Percentiles rank a stretch among this genome's conserved stretches.
These are phyloP conservation scores for Cylindrodendrum hubeiense DNA, from an alignment of 2,329 filamentous ascomycete species.

Conservation along the genomic window DNA sequence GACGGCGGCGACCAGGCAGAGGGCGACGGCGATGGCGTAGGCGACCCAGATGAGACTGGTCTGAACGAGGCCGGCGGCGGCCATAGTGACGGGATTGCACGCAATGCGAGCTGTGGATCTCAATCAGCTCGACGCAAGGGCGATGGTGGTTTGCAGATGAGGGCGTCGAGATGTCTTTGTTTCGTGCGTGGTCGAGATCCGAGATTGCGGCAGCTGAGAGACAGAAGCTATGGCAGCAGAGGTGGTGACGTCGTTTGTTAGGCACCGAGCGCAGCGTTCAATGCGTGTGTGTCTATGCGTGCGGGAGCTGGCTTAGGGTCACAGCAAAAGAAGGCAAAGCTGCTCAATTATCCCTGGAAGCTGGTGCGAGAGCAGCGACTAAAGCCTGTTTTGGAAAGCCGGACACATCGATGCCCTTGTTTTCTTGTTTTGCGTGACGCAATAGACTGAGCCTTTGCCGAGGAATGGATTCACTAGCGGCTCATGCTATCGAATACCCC, in stretches of 20 bases:
- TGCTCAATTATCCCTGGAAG: slow-evolving; percentile 24
- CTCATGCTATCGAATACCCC: slow-evolving; percentile 5
- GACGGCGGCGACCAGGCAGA: slow-evolving; percentile 82
- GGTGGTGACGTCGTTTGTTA: slow-evolving; percentile 6
- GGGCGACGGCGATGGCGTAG: slow-evolving; percentile 84
- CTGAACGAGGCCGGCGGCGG: slow-evolving; percentile 76
- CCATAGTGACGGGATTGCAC: slow-evolving; percentile 46
- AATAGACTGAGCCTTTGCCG: slow-evolving; percentile 28
- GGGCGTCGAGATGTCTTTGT: not conserved
- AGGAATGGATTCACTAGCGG: slow-evolving; percentile 14
- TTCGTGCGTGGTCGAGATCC: slow-evolving; percentile 14
- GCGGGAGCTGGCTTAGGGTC: not conserved
- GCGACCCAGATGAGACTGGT: slow-evolving; percentile 94
- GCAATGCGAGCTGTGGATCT: not conserved
- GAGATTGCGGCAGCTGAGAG: slow-evolving; percentile 6
- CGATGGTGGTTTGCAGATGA: not conserved
- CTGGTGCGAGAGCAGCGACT: slow-evolving; percentile 25
- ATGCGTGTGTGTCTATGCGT: not conserved
- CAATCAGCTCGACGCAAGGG: slow-evolving; percentile 6
- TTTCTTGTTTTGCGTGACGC: slow-evolving; percentile 44
- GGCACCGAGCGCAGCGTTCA: not conserved
- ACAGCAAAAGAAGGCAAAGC: slow-evolving; percentile 29
- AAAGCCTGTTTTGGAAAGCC: slow-evolving; percentile 19
- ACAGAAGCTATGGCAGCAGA: not conserved
- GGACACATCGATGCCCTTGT: slow-evolving; percentile 21